Evolutionary conservation across 2,329 filamentous ascomycete genomes (phyloP).

Genomic region (Myotisia sp.): DNA sequence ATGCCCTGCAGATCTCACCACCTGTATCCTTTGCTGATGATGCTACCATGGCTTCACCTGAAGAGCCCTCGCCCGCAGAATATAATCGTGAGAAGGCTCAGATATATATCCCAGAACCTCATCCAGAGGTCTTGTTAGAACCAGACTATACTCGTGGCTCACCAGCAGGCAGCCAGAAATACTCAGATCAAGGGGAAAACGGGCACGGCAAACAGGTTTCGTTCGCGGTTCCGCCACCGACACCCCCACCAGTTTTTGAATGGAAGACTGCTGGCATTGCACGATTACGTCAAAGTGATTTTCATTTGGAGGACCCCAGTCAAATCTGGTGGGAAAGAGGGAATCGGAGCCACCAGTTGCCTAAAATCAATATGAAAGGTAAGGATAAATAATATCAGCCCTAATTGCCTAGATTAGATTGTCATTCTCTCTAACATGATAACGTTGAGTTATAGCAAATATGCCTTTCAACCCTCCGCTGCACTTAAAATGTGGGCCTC

Average conservation of each 20-base stretch:
- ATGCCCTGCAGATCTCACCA: too few species aligned
- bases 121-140: too few species aligned
- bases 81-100: too few species aligned
- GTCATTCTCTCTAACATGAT: conserved; percentile 22
- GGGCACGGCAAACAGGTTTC: conserved; percentile 25
- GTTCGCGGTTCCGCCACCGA: conserved; percentile 34
- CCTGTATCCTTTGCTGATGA: too few species aligned
- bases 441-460: conserved; percentile 13
- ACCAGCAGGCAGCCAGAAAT: background rate
- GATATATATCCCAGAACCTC: too few species aligned
- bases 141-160: too few species aligned
- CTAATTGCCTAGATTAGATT: conserved; percentile 24
- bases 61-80: too few species aligned
- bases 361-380: conserved; percentile 22
- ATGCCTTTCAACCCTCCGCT: conserved; percentile 71
- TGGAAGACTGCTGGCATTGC: conserved; percentile 57
- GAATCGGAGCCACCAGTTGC: conserved; percentile 12
- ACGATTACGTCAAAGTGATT: conserved; percentile 42
- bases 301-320: conserved; percentile 41
- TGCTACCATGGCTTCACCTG: too few species aligned
- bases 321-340: conserved; percentile 65
- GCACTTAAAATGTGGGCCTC: conserved; percentile 76
- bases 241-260: conserved; percentile 38
- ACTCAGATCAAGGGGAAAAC: too few species aligned
- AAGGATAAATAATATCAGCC: too few species aligned